Base-by-base conservation (phyloP, 495 filamentous ascomycete genomes). In the Penicillium verhagenii region DNA sequence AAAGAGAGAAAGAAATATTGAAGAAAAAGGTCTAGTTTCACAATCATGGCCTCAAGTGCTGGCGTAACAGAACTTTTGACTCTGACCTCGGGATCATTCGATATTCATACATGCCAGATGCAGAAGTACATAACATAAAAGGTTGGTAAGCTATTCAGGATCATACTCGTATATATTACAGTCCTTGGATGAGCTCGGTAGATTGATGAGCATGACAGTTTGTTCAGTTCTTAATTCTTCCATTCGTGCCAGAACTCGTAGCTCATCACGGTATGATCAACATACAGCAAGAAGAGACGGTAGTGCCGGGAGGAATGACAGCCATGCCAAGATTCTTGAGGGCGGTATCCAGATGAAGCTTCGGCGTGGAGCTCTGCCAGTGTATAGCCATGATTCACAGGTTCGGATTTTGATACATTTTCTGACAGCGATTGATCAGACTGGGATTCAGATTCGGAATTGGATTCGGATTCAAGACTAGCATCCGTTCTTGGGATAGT, bases 281-380 rank as follows among this genome's bases (percentile, higher is more conserved):
- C 74, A 71, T 88, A 97, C 25, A 85, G 80, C 60, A 96, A 70
- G 53, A 96, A 72, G 35, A 97, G 59, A 24, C 93, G 74, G 69
- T 88, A 95, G 40, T 71, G 71, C 0, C 76, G 75, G 8, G 70
- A 73, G 3, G 73, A 65, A 21, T 67, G 68, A 55, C 59, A 68
- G n/a, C 70, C 69, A 60, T 72, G 69, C 74, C 69, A 77, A 50
- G 39, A 39, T 52, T 79, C 75, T 7, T 65, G 59, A 4, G 75
- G 75, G 6, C 67, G 60, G 37, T 76, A 71, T 42, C 55, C 58
- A 2, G 52, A 57, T n/a, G 71, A 70, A 4, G 75, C 75, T 26
- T 58, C 52, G 4, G 73, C 73, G 48, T 78, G 74, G 14, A 60
- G 58, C 53, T 78, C 74, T n/a, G 75, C 66, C 2, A 75, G 50